Evolutionary conservation across 1,139 yeast species (phyloP), one percentile per base, ranked within the genome.

Genomic region (Magnusiomyces ingens): DNA sequence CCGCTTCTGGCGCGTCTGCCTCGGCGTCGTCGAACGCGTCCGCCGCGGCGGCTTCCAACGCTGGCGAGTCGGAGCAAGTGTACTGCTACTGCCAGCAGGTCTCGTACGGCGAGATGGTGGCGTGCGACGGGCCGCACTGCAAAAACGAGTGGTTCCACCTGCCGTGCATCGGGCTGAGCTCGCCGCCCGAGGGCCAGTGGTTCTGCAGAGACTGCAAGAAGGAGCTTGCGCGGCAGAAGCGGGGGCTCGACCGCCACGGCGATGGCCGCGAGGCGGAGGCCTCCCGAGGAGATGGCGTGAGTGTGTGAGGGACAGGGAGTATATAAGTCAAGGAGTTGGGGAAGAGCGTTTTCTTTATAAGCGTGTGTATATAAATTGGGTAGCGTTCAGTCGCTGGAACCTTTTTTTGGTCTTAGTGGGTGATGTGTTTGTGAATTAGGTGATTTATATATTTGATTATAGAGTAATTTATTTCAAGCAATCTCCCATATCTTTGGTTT

Each of bases 101-200:
- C 1, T 91, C 98, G 2, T 91, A 87, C 68, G 99, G 99, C 18
- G 98, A 93, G 66, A 93, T 93, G 99, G 97, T 93, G 57, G 99
- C 96, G 2, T 93, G 99, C 71, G 99, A 93, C 66, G 96, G 96
- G 2, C 93, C 86, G 49, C 83, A 85, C 58, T 93, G 99, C 72
- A 85, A 85, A 67, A 77, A 91, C 53, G 98, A 93, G 69, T 93
- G 99, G 99, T 93, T 93, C 74, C 99, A 93, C 71, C 76, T 91
- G 65, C 96, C 96, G 17, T 93, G 99, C 70, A 91, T 90, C 51
- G 97, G 97, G 1, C 78, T 91, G 60, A 82, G 82, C 50, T 86
- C 90, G 53, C 84, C 95, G 10, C 99, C 99, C 5, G 87, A 85
- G 70, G 99, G 98, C 2, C 89, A 89, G 64, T 93, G 99, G 99